A percentile compares a stretch with the other conserved stretches of the same genome.
These are phyloP conservation scores for Trametes sp. DNA, from an alignment of 1,284 basidiomycete genomes.

Conservation along the genomic window DNA sequence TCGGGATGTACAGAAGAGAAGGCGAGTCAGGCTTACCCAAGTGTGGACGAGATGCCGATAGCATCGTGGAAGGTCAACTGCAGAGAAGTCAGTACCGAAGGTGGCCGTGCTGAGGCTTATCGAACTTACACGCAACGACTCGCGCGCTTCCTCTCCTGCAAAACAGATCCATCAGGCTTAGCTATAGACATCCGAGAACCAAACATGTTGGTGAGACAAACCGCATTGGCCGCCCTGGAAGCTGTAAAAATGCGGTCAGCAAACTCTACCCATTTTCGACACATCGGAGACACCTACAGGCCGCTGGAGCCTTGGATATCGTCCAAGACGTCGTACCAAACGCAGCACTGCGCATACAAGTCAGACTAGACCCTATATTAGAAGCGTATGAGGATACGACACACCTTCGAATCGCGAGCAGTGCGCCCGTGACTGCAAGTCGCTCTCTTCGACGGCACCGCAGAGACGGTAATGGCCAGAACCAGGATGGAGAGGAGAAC, in stretches of 20 bases:
- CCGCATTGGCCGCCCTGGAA: conserved; percentile 27
- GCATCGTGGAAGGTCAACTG: conserved; percentile 32
- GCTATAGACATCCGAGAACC: background rate
- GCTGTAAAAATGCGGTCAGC: background rate
- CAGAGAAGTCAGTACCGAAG: background rate
- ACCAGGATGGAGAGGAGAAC: conserved; percentile 8
- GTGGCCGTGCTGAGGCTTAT: no score
- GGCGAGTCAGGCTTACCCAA: background rate
- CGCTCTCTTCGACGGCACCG: conserved; percentile 15
- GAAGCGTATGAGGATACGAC: background rate
- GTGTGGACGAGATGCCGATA: conserved; percentile 4
- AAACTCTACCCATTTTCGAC: background rate
- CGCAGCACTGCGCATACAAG: conserved; percentile 11
- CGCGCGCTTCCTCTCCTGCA: conserved; percentile 34
- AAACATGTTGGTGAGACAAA: background rate
- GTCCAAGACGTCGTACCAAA: conserved; percentile 22
- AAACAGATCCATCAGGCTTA: background rate
- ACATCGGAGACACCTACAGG: background rate
- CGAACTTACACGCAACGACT: conserved; percentile 20
- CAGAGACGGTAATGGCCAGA: conserved; percentile 3
- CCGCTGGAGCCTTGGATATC: conserved; percentile 12
- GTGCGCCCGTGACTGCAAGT: conserved; percentile 32
- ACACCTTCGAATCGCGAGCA: conserved; percentile 42
- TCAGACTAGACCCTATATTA: no score
- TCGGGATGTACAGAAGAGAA: background rate